These are phyloP conservation scores for Sclerotinia trifoliorum DNA, from an alignment of 2,329 filamentous ascomycete species.

Conservation along the genomic window DNA sequence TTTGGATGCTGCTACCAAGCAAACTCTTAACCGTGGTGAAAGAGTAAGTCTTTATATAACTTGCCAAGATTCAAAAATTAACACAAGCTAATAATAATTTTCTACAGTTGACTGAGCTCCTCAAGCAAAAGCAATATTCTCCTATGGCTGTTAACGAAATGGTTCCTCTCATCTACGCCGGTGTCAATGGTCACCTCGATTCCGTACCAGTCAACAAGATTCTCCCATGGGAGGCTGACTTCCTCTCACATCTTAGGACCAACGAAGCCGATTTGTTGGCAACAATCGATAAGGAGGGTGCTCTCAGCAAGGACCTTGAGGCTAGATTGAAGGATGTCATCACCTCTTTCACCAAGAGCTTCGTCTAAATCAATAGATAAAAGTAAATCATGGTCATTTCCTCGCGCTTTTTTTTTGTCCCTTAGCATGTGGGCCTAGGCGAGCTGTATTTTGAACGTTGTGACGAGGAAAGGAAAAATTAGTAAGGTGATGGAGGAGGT, in stretches of 20 bases:
- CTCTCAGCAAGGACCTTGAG: slow-evolving; percentile 93
- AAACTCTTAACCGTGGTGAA: slow-evolving; percentile 97
- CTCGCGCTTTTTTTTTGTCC: slow-evolving; percentile 37
- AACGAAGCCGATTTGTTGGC: slow-evolving; percentile 82
- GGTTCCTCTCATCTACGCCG: slow-evolving; percentile 98
- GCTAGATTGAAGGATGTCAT: slow-evolving; percentile 76
- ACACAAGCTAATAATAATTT: slow-evolving; percentile 32
- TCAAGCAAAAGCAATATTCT: slow-evolving; percentile 99
- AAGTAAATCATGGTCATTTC: slow-evolving; percentile 24
- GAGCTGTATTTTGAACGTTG: slow-evolving; percentile 32
- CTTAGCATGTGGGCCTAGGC: slow-evolving; percentile 31
- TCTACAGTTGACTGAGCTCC: slow-evolving; percentile 79
- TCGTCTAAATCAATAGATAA: slow-evolving; percentile 48
- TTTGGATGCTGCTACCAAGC: slow-evolving; percentile 97
- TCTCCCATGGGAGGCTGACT: slow-evolving; percentile 89
- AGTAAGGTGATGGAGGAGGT: slow-evolving; percentile 4
- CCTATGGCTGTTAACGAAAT: slow-evolving; percentile 99
- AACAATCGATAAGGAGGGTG: slow-evolving; percentile 92
- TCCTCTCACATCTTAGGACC: slow-evolving; percentile 86
- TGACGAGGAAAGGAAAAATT: slow-evolving; percentile 2
- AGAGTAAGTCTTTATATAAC: slow-evolving; percentile 62
- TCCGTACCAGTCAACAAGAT: slow-evolving; percentile 86
- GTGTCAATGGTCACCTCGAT: slow-evolving; percentile 98
- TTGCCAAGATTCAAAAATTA: slow-evolving; percentile 26
- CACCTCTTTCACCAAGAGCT: slow-evolving; percentile 87